Evolutionary conservation across 257 asterid species (phyloP).

Genomic region (Anisodus tanguticus): DNA sequence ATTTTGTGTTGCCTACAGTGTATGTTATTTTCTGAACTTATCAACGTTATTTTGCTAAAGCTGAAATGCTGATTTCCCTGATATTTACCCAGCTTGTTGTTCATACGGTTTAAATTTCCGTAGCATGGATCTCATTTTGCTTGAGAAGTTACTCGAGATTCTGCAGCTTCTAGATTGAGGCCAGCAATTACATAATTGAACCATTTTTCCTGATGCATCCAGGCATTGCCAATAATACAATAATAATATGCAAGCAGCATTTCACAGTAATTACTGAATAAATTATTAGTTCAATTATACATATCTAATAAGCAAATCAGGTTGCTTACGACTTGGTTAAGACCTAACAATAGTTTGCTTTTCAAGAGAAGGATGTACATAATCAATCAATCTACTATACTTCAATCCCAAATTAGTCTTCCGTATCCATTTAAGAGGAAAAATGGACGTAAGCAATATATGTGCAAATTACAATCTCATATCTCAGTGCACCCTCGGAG

Average conservation of each 20-base stretch:
- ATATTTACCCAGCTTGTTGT: not conserved
- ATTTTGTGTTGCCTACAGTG: not conserved
- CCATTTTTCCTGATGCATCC: not conserved
- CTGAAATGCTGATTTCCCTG: not conserved
- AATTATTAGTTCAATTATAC: not conserved
- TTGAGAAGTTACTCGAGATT: not conserved
- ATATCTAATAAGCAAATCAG: not conserved
- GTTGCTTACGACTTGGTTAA: not conserved
- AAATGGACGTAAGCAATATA: not conserved
- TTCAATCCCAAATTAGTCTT: not conserved
- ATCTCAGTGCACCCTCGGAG: not conserved
- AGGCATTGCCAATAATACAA: not conserved
- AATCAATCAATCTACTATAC: not conserved
- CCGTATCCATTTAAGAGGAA: not conserved
- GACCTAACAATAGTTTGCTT: not conserved
- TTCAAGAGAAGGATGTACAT: not conserved
- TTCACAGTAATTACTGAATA: not conserved
- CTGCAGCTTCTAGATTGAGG: not conserved
- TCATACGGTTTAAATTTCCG: not conserved
- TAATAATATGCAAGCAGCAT: not conserved
- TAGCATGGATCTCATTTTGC: not conserved
- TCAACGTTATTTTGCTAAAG: not conserved
- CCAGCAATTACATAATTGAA: not conserved
- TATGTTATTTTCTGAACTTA: not conserved
- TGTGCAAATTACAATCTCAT: constrained; percentile 26